phyloP scores from a whole-genome alignment of 2,329 filamentous ascomycete species.

The Exutisphaerella laricina region DNA sequence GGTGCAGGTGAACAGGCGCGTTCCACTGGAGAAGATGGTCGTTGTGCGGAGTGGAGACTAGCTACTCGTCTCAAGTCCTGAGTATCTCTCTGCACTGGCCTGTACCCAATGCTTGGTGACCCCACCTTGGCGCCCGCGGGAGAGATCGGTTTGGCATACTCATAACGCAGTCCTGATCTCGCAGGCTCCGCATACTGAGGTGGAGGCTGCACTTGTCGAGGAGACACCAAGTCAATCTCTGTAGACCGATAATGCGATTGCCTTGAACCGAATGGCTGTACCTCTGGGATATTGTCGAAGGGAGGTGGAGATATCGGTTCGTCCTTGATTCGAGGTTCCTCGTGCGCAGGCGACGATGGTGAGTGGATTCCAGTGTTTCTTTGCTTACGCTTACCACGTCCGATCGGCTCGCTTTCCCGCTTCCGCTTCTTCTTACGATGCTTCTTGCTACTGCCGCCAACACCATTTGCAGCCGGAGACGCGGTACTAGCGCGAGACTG shows the following conservation, averaged over 20 bases:
- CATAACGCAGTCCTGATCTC: conserved; percentile 39
- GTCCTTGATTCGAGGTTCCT: conserved; percentile 54
- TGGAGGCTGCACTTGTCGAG: conserved; percentile 36
- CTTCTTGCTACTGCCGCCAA: conserved; percentile 21
- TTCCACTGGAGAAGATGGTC: conserved; percentile 40
- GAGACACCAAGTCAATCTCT: conserved; percentile 37
- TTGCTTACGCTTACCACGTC: conserved; percentile 26
- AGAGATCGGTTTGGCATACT: conserved; percentile 36
- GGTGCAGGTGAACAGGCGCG: conserved; percentile 37
- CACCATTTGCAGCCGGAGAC: conserved; percentile 26
- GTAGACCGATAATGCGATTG: conserved; percentile 33
- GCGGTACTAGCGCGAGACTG: conserved; percentile 26
- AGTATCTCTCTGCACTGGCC: conserved; percentile 38
- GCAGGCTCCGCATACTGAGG: conserved; percentile 42
- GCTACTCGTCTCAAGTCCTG: conserved; percentile 45
- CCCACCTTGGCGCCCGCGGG: conserved; percentile 37
- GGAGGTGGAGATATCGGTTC: conserved; percentile 58
- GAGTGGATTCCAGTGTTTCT: conserved; percentile 33
- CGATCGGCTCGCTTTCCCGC: conserved; percentile 24
- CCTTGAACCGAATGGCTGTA: conserved; percentile 37
- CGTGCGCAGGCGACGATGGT: conserved; percentile 30
- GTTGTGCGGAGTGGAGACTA: conserved; percentile 44
- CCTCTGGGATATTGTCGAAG: conserved; percentile 40
- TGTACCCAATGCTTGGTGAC: conserved; percentile 33
- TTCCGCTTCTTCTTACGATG: conserved; percentile 35